These are phyloP conservation scores for Ceratocystis huliohia DNA, from an alignment of 2,329 filamentous ascomycete species.

Conservation along the genomic window DNA sequence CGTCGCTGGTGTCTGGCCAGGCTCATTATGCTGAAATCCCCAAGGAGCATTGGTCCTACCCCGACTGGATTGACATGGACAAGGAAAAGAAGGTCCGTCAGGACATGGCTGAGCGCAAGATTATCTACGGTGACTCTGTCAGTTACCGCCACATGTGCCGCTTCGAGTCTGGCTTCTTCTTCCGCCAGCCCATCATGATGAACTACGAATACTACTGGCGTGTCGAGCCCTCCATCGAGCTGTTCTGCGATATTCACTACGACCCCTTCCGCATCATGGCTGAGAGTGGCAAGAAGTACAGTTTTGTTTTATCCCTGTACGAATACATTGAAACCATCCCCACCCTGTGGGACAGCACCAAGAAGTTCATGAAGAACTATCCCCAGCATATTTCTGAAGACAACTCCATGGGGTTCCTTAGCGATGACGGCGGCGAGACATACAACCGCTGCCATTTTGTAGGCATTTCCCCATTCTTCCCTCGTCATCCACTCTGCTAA, in stretches of 20 bases:
- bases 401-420: conserved; percentile 85
- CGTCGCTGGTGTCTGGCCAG: conserved; percentile 78
- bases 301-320: conserved; percentile 87
- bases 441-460: conserved; percentile 98
- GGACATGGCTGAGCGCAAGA: conserved; percentile 86
- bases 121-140: conserved; percentile 95
- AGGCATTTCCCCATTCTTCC: conserved; percentile 30
- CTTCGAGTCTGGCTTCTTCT: conserved; percentile 98
- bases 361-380: conserved; percentile 83
- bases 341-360: conserved; percentile 87
- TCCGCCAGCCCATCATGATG: conserved; percentile 82
- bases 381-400: conserved; percentile 74
- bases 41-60: conserved; percentile 93
- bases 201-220: conserved; percentile 99
- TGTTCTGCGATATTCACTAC: conserved; percentile 90
- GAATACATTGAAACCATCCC: conserved; percentile 95
- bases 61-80: conserved; percentile 87
- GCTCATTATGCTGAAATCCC: conserved; percentile 85
- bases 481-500: conserved; percentile 7
- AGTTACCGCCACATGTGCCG: conserved; percentile 99
- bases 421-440: conserved; percentile 76
- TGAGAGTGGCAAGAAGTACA: conserved; percentile 96
- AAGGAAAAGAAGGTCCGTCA: conserved; percentile 81
- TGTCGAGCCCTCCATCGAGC: conserved; percentile 90
- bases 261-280: conserved; percentile 96